These are phyloP conservation scores for Arthrobotrys megalospora DNA, from an alignment of 2,329 filamentous ascomycete species.

Conservation along the genomic window DNA sequence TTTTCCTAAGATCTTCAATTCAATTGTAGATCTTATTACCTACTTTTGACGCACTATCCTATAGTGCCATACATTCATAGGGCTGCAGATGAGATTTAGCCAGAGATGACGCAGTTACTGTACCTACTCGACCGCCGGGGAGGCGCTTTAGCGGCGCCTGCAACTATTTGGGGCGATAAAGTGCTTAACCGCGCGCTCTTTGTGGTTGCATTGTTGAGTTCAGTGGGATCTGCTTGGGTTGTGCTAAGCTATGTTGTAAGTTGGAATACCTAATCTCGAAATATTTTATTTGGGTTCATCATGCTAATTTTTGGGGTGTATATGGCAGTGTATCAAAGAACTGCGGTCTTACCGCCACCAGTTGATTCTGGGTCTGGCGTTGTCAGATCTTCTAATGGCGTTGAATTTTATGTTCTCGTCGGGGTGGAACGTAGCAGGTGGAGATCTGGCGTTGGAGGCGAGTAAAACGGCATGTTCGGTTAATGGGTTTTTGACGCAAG, in stretches of 20 bases:
- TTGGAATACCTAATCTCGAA: neutral
- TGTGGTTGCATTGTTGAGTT: slow-evolving; percentile 66
- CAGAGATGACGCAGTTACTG: slow-evolving; percentile 27
- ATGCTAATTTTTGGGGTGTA: slow-evolving; percentile 7
- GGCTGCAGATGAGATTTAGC: slow-evolving; percentile 12
- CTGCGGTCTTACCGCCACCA: slow-evolving; percentile 68
- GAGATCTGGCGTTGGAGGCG: slow-evolving; percentile 65
- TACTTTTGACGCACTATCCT: neutral
- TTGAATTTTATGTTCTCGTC: slow-evolving; percentile 68
- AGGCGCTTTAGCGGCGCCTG: slow-evolving; percentile 58
- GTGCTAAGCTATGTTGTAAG: slow-evolving; percentile 66
- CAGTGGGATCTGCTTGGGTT: slow-evolving; percentile 67
- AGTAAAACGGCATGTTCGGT: slow-evolving; percentile 67
- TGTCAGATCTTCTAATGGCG: slow-evolving; percentile 68
- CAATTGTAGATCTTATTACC: slow-evolving; percentile 16
- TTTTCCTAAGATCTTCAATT: slow-evolving; percentile 3
- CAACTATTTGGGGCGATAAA: slow-evolving; percentile 48
- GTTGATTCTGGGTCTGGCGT: slow-evolving; percentile 68
- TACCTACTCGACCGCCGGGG: slow-evolving; percentile 48
- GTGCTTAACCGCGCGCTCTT: slow-evolving; percentile 66
- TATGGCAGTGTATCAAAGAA: slow-evolving; percentile 66
- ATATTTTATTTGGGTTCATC: neutral
- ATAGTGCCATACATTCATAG: neutral
- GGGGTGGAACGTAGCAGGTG: slow-evolving; percentile 66
- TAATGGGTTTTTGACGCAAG: slow-evolving; percentile 69